phyloP scores from a whole-genome alignment of 129 eudicot genomes.

The Solidago caesia region DNA sequence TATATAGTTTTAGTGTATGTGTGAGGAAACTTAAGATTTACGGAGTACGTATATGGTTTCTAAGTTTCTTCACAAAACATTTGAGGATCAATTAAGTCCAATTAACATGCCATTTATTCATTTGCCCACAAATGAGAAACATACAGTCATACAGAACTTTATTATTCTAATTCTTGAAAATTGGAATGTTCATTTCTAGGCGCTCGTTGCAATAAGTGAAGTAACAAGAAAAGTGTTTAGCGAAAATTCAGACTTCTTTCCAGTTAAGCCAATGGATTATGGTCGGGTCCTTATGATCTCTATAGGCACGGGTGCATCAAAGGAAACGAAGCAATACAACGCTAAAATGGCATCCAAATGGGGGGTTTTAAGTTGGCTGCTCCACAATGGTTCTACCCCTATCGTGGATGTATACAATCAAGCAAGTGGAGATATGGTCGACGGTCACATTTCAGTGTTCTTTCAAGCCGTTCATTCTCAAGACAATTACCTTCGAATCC shows the following conservation, averaged over 20 bases:
- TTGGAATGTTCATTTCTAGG: constrained; percentile 29
- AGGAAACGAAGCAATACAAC: constrained; percentile 32
- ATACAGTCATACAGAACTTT: background rate
- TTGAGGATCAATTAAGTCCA: background rate
- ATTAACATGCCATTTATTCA: background rate
- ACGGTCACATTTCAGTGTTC: constrained; percentile 34
- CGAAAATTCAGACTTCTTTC: constrained; percentile 40
- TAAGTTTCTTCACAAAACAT: background rate
- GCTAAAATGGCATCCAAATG: constrained; percentile 49
- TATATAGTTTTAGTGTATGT: background rate
- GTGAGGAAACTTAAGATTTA: background rate
- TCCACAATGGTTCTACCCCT: constrained; percentile 42
- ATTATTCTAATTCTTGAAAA: background rate
- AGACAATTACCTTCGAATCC: constrained; percentile 48
- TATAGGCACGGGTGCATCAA: constrained; percentile 52
- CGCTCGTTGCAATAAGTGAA: constrained; percentile 56
- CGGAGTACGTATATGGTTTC: background rate
- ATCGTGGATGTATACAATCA: constrained; percentile 45
- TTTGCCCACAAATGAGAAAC: background rate
- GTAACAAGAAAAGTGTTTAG: constrained; percentile 42
- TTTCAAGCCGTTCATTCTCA: constrained; percentile 50
- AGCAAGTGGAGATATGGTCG: constrained; percentile 59
- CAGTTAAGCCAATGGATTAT: constrained; percentile 45
- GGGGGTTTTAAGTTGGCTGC: constrained; percentile 56
- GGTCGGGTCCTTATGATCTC: constrained; percentile 50